These are phyloP conservation scores for Penicillium cinerascens DNA, from an alignment of 495 filamentous ascomycete species.

Conservation along the genomic window DNA sequence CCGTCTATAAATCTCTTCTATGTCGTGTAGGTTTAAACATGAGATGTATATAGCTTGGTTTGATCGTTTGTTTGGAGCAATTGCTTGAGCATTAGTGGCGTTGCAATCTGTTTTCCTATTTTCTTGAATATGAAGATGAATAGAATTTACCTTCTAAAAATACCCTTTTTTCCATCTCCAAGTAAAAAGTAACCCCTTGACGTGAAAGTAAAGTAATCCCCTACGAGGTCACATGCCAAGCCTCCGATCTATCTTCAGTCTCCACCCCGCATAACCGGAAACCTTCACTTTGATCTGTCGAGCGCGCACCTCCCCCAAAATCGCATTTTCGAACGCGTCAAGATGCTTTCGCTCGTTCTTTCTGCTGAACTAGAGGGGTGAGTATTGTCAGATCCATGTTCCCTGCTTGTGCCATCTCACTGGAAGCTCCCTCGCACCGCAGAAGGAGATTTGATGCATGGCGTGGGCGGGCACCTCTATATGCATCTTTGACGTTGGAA, in stretches of 20 bases:
- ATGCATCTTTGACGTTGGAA: background rate
- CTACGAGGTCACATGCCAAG: conserved; percentile 25
- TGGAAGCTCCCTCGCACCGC: conserved; percentile 4
- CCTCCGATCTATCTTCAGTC: conserved; percentile 22
- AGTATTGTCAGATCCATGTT: conserved; percentile 12
- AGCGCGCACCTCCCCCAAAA: conserved; percentile 1
- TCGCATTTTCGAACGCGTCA: conserved; percentile 17
- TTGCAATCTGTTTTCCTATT: conserved; percentile 19
- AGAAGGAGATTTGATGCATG: conserved; percentile 1
- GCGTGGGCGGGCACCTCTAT: background rate
- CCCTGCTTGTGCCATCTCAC: background rate
- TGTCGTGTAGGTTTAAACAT: conserved; percentile 17
- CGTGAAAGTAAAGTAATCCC: background rate
- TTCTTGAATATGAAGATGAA: conserved; percentile 8
- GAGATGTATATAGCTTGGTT: conserved; percentile 24
- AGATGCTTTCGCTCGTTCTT: conserved; percentile 75
- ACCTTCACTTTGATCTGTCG: conserved; percentile 4
- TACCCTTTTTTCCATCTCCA: background rate
- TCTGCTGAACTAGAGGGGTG: conserved; percentile 77
- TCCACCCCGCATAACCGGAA: conserved; percentile 28
- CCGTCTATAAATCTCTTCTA: conserved; percentile 30
- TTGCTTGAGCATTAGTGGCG: conserved; percentile 35
- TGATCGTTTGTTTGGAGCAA: conserved; percentile 18
- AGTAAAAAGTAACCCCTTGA: background rate
- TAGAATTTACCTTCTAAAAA: conserved; percentile 3